Percentiles rank a stretch among this genome's conserved stretches.
Conservation (phyloP, 805 yeast species). For the Jamesozyma piceae region DNA sequence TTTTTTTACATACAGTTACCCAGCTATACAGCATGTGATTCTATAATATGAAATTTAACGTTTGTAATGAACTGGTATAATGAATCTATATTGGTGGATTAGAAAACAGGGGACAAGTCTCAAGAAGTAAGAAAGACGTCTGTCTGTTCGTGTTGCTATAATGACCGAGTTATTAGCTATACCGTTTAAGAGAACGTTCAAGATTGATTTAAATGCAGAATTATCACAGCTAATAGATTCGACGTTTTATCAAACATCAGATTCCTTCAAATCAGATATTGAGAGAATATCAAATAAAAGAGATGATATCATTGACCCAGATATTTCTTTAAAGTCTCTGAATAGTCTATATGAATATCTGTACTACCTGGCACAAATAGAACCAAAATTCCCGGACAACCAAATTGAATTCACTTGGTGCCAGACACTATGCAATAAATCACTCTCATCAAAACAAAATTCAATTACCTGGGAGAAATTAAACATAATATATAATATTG, state of each 20-base stretch:
- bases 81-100: no score
- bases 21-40: no score
- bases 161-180: conserved; percentile 38
- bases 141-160: no score
- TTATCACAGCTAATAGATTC: conserved; percentile 38
- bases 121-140: no score
- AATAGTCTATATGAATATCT: conserved; percentile 39
- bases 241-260: conserved; percentile 39
- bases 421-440: conserved; percentile 52
- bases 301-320: conserved; percentile 31
- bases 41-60: no score
- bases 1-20: no score
- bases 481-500: conserved; percentile 62
- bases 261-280: conserved; percentile 36
- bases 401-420: conserved; percentile 61
- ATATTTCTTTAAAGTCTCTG: conserved; percentile 31
- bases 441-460: conserved; percentile 38
- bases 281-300: conserved; percentile 38
- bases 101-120: no score
- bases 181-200: conserved; percentile 42
- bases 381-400: conserved; percentile 55
- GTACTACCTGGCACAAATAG: conserved; percentile 35
- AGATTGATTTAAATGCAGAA: conserved; percentile 33
- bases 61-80: no score
- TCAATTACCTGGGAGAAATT: conserved; percentile 52